Evolutionary conservation across 225 moss, liverwort and hornwort genomes (phyloP).

Genomic region (Anthoceros angustus): DNA sequence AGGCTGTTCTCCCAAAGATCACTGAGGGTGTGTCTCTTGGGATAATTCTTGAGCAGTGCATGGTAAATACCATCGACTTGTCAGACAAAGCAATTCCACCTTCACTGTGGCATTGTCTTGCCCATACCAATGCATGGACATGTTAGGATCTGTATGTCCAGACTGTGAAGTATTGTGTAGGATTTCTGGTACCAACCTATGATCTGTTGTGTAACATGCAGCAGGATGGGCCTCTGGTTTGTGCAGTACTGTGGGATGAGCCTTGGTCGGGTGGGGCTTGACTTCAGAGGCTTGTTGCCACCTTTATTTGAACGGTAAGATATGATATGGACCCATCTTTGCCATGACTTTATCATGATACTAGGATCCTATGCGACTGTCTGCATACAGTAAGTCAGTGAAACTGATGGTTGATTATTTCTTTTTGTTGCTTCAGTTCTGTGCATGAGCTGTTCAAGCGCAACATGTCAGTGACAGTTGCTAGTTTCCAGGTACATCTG

Average conservation of each 20-base stretch:
- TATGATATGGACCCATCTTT: neutral
- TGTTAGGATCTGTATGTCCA: too few species aligned
- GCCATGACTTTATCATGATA: too few species aligned
- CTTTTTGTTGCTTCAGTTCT: slow-evolving; percentile 31
- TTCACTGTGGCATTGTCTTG: neutral
- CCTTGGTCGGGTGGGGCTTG: slow-evolving; percentile 96
- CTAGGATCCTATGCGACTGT: too few species aligned
- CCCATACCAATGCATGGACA: slow-evolving; percentile 7
- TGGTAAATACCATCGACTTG: slow-evolving; percentile 35
- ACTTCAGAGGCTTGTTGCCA: slow-evolving; percentile 92
- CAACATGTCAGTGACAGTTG: slow-evolving; percentile 88
- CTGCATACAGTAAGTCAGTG: too few species aligned
- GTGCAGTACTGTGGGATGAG: slow-evolving; percentile 99
- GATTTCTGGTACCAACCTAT: too few species aligned
- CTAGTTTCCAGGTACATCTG: slow-evolving; percentile 70
- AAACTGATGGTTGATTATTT: neutral
- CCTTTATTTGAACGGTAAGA: slow-evolving; percentile 82
- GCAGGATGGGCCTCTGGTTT: slow-evolving; percentile 20
- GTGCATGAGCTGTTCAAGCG: slow-evolving; percentile 73
- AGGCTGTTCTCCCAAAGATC: slow-evolving; percentile 72
- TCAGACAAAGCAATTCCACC: neutral
- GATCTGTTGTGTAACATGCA: slow-evolving; percentile 21
- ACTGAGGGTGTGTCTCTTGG: slow-evolving; percentile 84
- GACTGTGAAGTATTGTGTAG: too few species aligned
- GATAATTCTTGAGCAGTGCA: slow-evolving; percentile 79